These are phyloP conservation scores for Juncus inflexus DNA, from an alignment of 176 grass and related monocot species.

Conservation along the genomic window DNA sequence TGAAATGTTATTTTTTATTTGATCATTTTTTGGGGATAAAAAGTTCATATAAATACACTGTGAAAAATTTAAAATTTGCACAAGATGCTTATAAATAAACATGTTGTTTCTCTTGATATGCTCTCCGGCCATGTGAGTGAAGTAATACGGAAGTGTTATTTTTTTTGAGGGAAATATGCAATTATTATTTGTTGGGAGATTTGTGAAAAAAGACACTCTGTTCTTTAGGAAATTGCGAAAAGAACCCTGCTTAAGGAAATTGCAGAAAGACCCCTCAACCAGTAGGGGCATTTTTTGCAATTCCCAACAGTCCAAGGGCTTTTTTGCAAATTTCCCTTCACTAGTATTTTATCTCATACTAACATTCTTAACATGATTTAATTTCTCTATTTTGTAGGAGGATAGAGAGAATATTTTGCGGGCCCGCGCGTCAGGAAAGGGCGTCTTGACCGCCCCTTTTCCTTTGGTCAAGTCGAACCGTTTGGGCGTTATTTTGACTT, in stretches of 20 bases:
- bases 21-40: no score
- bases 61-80: constrained; percentile 33
- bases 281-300: no score
- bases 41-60: no score
- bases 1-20: not conserved
- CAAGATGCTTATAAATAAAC: constrained; percentile 77
- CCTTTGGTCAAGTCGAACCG: constrained; percentile 78
- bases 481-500: constrained; percentile 86
- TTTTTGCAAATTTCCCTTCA: no score
- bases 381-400: constrained; percentile 43
- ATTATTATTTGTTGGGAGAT: no score
- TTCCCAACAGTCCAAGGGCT: no score
- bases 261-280: no score
- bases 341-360: not conserved
- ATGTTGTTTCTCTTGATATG: constrained; percentile 93
- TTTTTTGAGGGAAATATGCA: not conserved
- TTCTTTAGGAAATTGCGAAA: no score
- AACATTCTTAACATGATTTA: no score
- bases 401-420: constrained; percentile 85
- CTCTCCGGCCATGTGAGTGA: constrained; percentile 63
- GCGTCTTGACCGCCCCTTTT: constrained; percentile 89
- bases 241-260: no score
- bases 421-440: constrained; percentile 79
- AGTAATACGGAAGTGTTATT: constrained; percentile 19
- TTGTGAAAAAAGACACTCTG: no score